Base-by-base conservation (phyloP, 345 rosid genomes). In the Corchorus olitorius region DNA sequence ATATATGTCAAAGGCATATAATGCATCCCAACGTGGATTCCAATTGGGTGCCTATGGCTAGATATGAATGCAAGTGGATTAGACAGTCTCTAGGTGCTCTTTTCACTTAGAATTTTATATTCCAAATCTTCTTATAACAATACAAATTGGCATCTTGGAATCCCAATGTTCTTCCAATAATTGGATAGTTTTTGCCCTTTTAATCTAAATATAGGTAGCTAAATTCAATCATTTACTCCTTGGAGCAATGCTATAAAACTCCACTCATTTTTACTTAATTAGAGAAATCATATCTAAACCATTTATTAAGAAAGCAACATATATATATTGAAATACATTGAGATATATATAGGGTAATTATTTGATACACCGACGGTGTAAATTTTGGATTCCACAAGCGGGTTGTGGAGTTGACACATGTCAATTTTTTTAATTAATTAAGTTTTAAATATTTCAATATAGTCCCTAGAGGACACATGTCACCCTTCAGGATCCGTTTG, bases 1-100 rank as follows among this genome's bases (percentile, higher is more conserved):
- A 35, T 2, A 35, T 2, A 19, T 55, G 79, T 75, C 27, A 62
- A 69, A 75, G 73, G 53, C 15, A 72, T 72, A 73, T 27, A 73
- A 80, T 80, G 83, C 76, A 77, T 80, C 78, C 70, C 81, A 72
- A 60, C 83, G 83, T 78, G 86, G 86, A 83, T 74, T 72, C 86
- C 83, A 80, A 69, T 55, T 75, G 41, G 60, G 70, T 49, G 78
- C 70, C 78, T 6, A 27, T 27, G 27, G 27, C 27, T 27, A 27
- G 0, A 27, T 58, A 61, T 6, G 6, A 15, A 27, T 0, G 61
- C 77, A 72, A 80, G 70, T 83, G 70, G 73, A 55, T 52, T 64
- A 53, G 71, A 74, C 59, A 62, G 58, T 43, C 45, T 43, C 45
- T 46, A 43, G 41, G 58, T 73, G 67, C 56, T 33, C 22, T 73